Base-by-base conservation (phyloP, 805 yeast species). In the Ogataea henricii region DNA sequence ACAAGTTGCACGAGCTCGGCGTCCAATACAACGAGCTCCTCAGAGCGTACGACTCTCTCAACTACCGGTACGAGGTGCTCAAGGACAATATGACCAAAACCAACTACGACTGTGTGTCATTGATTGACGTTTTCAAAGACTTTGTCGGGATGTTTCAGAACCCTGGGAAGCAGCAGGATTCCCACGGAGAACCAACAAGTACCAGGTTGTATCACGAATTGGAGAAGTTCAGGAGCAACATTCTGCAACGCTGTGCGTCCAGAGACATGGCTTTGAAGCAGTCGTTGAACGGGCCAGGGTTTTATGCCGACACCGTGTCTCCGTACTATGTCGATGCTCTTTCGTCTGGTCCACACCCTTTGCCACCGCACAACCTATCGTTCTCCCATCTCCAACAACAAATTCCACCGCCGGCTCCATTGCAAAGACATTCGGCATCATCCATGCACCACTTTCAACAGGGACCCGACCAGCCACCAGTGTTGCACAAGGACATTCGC, bases 51-150 rank as follows among this genome's bases (percentile, higher is more conserved):
- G 67, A 69, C 10, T 62, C 66, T 32, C 58, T 81, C 37, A 73
- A 71, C 37, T 56, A 71, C 13, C 69, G 74, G 44, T 76, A 77
- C 56, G 85, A 81, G 23, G 55, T 70, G 9, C 70, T 81, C 6
- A 60, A 67, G 26, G 78, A 74, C 4, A 82, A 79, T 41, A 57
- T 79, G 48, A 72, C 74, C 30, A 69, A 71, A 45, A 71, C 77
- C 14, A 81, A 79, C 55, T 57, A 71, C 45, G 89, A 83, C 54
- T 68, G 79, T 64, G 74, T 81, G 2, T 72, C 72, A 32, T 49
- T 82, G 7, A 55, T 82, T 9, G 87, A 81, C 46, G 51, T 65
- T 13, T 29, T 67, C 17, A 66, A 60, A 39, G 69, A 65, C 18
- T 45, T 51, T 2, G 44, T 58, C 1, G 46, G 44, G 10, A 12